Percentiles rank a stretch among this genome's conserved stretches.
Conservation (phyloP, 352 stramenopile species). For the Pythium guiyangense region DNA sequence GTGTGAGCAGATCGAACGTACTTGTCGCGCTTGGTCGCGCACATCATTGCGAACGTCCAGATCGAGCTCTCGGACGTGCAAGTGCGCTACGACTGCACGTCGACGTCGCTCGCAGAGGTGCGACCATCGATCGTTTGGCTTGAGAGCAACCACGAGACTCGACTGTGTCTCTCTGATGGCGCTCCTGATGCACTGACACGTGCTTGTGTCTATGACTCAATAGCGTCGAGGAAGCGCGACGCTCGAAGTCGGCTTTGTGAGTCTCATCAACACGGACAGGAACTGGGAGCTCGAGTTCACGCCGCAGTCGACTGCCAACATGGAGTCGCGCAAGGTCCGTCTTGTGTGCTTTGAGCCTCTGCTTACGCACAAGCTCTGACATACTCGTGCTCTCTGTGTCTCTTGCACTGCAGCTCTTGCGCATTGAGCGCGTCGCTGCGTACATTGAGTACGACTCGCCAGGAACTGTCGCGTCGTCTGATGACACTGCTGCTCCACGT, state of each 20-base stretch:
- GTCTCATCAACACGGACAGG: slow-evolving; percentile 70
- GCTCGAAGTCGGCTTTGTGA: slow-evolving; percentile 58
- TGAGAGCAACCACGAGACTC: too few relatives aligned
- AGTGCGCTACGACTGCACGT: slow-evolving; percentile 77
- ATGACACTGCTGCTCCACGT: slow-evolving; percentile 6
- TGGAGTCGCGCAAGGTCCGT: slow-evolving; percentile 77
- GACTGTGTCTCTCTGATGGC: neutral
- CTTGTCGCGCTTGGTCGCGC: slow-evolving; percentile 70
- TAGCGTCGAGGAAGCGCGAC: slow-evolving; percentile 64
- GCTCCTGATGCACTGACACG: neutral
- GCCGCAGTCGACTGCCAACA: slow-evolving; percentile 62
- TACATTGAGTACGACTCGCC: slow-evolving; percentile 66
- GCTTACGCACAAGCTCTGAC: neutral
- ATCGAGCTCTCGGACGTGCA: slow-evolving; percentile 80
- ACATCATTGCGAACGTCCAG: slow-evolving; percentile 86
- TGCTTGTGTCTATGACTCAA: too few relatives aligned
- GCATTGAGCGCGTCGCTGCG: slow-evolving; percentile 51
- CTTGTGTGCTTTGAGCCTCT: neutral
- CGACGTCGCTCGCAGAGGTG: slow-evolving; percentile 62
- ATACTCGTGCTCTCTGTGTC: neutral
- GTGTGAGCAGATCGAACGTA: slow-evolving; percentile 62
- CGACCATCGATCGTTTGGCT: too few relatives aligned
- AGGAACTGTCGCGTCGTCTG: neutral
- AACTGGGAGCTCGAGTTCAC: slow-evolving; percentile 77
- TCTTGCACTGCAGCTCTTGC: slow-evolving; percentile 39